phyloP scores from a whole-genome alignment of 352 stramenopile species.

The Pythium rhizo-oryzae region DNA sequence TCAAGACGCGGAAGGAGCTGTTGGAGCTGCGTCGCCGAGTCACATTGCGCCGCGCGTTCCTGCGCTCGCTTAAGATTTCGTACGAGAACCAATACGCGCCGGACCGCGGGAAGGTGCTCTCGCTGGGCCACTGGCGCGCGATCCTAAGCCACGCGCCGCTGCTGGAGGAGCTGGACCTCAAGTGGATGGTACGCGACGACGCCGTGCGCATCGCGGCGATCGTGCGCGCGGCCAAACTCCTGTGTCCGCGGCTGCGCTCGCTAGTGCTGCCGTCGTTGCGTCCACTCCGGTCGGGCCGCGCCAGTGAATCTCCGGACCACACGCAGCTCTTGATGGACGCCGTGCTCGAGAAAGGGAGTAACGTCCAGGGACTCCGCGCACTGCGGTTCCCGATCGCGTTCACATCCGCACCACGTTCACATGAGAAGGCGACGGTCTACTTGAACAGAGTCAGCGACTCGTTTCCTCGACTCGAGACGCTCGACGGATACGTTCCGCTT shows the following conservation, averaged over 20 bases:
- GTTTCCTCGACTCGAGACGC: conserved; percentile 10
- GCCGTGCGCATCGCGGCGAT: neutral
- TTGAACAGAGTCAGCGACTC: conserved; percentile 12
- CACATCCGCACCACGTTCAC: neutral
- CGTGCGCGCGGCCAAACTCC: conserved; percentile 1
- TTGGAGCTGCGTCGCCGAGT: conserved; percentile 6
- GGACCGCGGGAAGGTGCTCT: neutral
- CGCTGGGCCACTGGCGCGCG: conserved; percentile 6
- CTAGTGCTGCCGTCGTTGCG: conserved; percentile 11
- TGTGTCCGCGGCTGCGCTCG: conserved; percentile 10
- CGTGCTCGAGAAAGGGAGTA: neutral
- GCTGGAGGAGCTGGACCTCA: conserved; percentile 9
- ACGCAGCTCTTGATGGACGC: conserved; percentile 17
- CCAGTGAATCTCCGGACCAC: neutral
- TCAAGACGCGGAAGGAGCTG: conserved; percentile 1
- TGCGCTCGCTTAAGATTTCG: conserved; percentile 15
- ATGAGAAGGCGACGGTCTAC: conserved; percentile 6
- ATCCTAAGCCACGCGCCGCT: conserved; percentile 14
- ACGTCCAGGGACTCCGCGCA: neutral
- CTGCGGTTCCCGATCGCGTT: conserved; percentile 1
- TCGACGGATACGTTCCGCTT: conserved; percentile 9
- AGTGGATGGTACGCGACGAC: neutral
- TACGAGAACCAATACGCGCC: conserved; percentile 1
- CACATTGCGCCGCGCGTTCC: conserved; percentile 8
- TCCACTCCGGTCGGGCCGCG: conserved; percentile 1